A percentile compares a stretch with the other conserved stretches of the same genome.
Conservation (phyloP, 2,329 filamentous ascomycete species). For the Cercospora nicotianae region DNA sequence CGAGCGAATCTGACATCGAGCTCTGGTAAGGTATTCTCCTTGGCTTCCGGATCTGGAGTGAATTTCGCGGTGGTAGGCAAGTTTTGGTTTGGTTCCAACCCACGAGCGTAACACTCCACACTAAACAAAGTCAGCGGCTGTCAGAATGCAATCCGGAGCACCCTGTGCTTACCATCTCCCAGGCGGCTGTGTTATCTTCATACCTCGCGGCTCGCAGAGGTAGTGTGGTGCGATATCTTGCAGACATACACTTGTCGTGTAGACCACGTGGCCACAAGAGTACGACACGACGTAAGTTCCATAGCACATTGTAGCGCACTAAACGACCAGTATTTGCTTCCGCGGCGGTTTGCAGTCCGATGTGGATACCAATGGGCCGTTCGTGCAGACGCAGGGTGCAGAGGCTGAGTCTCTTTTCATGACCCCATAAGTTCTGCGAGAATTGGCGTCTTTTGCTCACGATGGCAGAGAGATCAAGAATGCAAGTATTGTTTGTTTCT, state of each 20-base stretch:
- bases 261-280: constrained; percentile 26
- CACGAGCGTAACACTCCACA: constrained; percentile 27
- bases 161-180: constrained; percentile 14
- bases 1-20: neutral
- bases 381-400: constrained; percentile 9
- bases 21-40: constrained; percentile 15
- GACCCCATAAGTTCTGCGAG: neutral
- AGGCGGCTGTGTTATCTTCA: constrained; percentile 29
- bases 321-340: neutral
- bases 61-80: constrained; percentile 26
- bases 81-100: constrained; percentile 20
- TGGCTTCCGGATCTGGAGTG: constrained; percentile 23
- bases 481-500: neutral
- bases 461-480: neutral
- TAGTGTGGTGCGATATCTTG: constrained; percentile 28
- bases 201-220: constrained; percentile 27
- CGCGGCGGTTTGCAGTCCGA: constrained; percentile 6
- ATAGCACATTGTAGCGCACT: constrained; percentile 22
- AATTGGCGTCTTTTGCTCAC: neutral
- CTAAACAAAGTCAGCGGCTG: neutral
- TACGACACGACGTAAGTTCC: constrained; percentile 29
- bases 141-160: neutral
- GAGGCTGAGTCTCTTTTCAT: neutral
- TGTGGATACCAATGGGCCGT: neutral
- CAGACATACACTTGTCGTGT: constrained; percentile 25